A percentile compares a stretch with the other conserved stretches of the same genome.
These are phyloP conservation scores for Penicillium verhagenii DNA, from an alignment of 495 filamentous ascomycete species.

Conservation along the genomic window DNA sequence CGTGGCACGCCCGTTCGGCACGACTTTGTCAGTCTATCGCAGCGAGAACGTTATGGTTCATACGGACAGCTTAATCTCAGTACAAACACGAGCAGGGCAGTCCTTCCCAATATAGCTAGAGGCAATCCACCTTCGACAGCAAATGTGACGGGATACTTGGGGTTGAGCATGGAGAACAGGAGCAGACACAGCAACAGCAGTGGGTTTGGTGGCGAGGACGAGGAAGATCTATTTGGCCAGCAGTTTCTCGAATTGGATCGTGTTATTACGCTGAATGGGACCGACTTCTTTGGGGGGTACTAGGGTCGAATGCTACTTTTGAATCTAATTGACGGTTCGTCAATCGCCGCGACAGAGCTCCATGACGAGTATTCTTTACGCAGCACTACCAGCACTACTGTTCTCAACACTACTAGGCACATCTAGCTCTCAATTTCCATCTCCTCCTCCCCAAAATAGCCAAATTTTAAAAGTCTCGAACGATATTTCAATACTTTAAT, in stretches of 20 bases:
- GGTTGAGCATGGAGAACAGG: conserved; percentile 10
- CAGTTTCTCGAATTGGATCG: neutral
- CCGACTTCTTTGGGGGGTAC: neutral
- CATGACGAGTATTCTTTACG: no score
- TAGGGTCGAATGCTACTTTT: neutral
- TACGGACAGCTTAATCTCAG: no score
- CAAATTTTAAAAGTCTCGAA: no score
- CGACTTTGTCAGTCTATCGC: neutral
- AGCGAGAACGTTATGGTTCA: neutral
- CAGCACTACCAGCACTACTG: no score
- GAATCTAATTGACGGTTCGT: no score
- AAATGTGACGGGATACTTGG: neutral
- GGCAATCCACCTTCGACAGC: conserved; percentile 13
- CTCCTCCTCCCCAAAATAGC: no score
- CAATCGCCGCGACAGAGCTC: no score
- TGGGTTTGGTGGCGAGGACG: neutral
- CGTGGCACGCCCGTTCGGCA: neutral
- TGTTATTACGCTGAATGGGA: neutral
- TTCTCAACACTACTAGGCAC: no score
- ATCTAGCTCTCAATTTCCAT: no score
- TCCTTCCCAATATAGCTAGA: neutral
- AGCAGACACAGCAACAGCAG: neutral
- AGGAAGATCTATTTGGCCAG: neutral
- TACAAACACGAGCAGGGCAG: neutral
- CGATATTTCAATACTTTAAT: no score